Evolutionary conservation across 148 eudicot species (phyloP), one percentile per base, ranked within the genome.

Genomic region (Salicornia ramosissima): DNA sequence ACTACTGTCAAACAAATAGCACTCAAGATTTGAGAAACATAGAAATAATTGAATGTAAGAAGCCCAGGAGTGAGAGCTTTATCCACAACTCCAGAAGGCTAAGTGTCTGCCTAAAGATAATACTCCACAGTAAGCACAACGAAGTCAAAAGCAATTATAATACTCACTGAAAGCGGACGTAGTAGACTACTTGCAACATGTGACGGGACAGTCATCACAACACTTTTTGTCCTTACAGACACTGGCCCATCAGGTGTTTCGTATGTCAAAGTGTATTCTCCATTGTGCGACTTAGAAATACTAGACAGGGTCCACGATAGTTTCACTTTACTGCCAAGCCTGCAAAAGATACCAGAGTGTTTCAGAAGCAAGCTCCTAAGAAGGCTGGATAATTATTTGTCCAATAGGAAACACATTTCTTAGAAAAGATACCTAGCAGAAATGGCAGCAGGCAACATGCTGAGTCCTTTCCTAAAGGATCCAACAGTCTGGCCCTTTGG

Each of bases 401-500:
- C 30, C 7, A 53, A 55, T 22, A 49, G 24, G 12, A 13, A 22
- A 22, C 29, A 22, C 2, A 54, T n/a, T 29, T 19, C 36, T 31
- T 36, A 46, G 25, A 53, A 70, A 49, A 31, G 52, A 13, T 73
- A 90, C 97, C 97, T 80, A 51, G 80, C 80, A 31, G 88, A 74
- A 69, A 90, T 88, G 75, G 97, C 97, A 56, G 84, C 73, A 56
- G 97, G 94, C 78, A 90, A 77, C 85, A 74, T 90, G 59, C 76
- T 59, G 73, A 88, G 82, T 65, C 97, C 97, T 78, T 85, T 90
- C 74, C 80, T 83, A 68, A 90, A 85, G 55, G 97, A 90, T 76
- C 91, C 97, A 78, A 90, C 93, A 13, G 97, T 90, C 78, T 90
- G 97, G 66, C 97, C 97, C 79, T 88, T 88, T 52, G 87, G 91